Conservation (phyloP, 2,329 filamentous ascomycete species). For the Lachnellula hyalina region DNA sequence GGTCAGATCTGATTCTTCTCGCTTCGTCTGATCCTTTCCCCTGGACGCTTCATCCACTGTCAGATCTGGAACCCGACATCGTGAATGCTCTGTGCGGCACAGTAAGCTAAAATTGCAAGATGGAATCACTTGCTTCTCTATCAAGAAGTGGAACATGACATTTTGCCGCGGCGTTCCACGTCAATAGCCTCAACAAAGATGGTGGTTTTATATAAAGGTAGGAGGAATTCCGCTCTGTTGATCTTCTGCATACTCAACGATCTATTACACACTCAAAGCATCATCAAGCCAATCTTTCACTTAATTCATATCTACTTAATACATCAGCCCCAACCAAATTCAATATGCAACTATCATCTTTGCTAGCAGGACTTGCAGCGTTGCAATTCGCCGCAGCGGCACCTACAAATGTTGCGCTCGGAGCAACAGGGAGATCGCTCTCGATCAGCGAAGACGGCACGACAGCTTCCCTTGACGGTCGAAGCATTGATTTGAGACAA, state of each 20-base stretch:
- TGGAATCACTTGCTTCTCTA: too few relatives aligned
- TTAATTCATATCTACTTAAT: neutral
- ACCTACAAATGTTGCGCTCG: conserved; percentile 8
- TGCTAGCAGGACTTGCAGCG: conserved; percentile 1
- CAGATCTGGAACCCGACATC: too few relatives aligned
- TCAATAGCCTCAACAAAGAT: neutral
- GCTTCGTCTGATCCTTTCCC: too few relatives aligned
- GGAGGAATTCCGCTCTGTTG: neutral
- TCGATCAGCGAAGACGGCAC: conserved; percentile 15
- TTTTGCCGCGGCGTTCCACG: neutral
- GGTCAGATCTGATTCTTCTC: too few relatives aligned
- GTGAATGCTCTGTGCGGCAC: neutral
- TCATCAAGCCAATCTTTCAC: neutral
- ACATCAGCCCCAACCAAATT: neutral
- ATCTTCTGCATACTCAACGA: neutral
- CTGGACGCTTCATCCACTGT: too few relatives aligned
- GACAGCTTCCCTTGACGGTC: conserved; percentile 7
- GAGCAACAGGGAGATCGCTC: conserved; percentile 8
- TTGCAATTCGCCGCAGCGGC: neutral
- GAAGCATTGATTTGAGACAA: conserved; percentile 8
- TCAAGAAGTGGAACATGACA: too few relatives aligned
- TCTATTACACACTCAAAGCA: neutral
- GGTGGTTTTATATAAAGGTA: neutral
- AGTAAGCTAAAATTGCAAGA: neutral
- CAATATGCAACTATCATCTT: conserved; percentile 3